These are phyloP conservation scores for Coniochaeta sp. DNA, from an alignment of 2,329 filamentous ascomycete species.

Conservation along the genomic window DNA sequence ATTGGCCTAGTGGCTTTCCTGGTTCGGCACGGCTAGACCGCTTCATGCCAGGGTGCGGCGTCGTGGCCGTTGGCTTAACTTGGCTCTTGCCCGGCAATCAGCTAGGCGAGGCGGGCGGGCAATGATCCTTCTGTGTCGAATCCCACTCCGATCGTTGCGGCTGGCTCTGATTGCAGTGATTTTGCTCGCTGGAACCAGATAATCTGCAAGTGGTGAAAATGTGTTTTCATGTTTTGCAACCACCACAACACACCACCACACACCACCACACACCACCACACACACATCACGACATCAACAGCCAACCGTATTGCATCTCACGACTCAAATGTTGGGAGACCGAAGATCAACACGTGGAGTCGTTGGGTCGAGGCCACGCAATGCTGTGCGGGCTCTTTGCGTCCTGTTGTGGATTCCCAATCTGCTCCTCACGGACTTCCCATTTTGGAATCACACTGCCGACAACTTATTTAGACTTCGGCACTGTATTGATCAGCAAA, in stretches of 20 bases:
- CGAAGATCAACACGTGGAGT: neutral
- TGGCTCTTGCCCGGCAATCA: conserved; percentile 1
- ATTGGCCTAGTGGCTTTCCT: neutral
- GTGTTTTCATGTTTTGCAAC: no score
- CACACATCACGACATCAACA: neutral
- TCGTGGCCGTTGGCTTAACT: no score
- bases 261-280: neutral
- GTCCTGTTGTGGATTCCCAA: neutral
- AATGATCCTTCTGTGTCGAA: no score
- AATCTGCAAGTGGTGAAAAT: no score
- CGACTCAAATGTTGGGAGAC: no score
- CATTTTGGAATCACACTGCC: no score
- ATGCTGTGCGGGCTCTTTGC: no score
- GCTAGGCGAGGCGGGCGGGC: neutral
- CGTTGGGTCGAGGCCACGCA: neutral
- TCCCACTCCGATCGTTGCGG: no score
- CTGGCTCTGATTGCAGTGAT: neutral
- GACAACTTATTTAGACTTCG: no score
- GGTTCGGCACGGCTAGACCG: neutral
- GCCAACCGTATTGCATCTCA: neutral
- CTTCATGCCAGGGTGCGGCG: neutral
- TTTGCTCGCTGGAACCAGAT: neutral
- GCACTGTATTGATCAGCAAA: no score
- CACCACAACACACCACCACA: no score
- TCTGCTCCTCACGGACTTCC: no score